A percentile compares a stretch with the other conserved stretches of the same genome.
Conservation (phyloP, 495 filamentous ascomycete genomes). For the Achaetomiella virescens region DNA sequence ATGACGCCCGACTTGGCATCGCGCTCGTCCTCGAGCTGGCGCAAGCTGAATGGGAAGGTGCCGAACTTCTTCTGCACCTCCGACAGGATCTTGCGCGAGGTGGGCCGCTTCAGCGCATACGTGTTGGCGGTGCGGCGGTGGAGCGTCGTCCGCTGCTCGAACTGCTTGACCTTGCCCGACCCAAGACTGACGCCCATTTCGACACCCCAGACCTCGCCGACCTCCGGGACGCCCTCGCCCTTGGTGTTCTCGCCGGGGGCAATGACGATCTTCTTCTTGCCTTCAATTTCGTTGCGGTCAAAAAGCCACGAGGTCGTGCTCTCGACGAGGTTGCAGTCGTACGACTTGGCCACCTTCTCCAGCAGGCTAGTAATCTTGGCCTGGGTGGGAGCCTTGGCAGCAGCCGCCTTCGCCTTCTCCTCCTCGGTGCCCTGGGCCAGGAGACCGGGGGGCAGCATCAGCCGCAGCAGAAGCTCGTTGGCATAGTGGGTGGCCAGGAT, state of each 20-base stretch:
- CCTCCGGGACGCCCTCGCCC: slow-evolving; percentile 82
- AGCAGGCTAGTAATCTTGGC: slow-evolving; percentile 75
- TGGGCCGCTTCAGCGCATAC: slow-evolving; percentile 84
- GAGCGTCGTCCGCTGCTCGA: slow-evolving; percentile 80
- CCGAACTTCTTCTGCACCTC: slow-evolving; percentile 96
- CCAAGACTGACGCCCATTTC: slow-evolving; percentile 90
- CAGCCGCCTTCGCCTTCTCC: slow-evolving; percentile 86
- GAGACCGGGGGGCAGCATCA: slow-evolving; percentile 84
- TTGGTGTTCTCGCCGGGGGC: slow-evolving; percentile 78
- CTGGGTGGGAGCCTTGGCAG: slow-evolving; percentile 73
- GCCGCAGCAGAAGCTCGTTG: slow-evolving; percentile 85
- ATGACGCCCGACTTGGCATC: slow-evolving; percentile 93
- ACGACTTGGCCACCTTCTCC: slow-evolving; percentile 85
- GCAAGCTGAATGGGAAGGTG: slow-evolving; percentile 93
- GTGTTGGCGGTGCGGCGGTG: slow-evolving; percentile 88
- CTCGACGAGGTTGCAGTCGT: slow-evolving; percentile 90
- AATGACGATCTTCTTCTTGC: slow-evolving; percentile 95
- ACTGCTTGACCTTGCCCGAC: slow-evolving; percentile 86
- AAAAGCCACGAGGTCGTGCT: slow-evolving; percentile 96
- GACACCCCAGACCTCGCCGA: slow-evolving; percentile 96
- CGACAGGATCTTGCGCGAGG: slow-evolving; percentile 80
- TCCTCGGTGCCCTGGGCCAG: slow-evolving; percentile 79
- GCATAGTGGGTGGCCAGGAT: slow-evolving; percentile 88
- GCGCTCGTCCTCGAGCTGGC: slow-evolving; percentile 94
- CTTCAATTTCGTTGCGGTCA: slow-evolving; percentile 94